Conservation (phyloP, 1,139 yeast genomes). For the Keqinozyma sinolaborantium region DNA sequence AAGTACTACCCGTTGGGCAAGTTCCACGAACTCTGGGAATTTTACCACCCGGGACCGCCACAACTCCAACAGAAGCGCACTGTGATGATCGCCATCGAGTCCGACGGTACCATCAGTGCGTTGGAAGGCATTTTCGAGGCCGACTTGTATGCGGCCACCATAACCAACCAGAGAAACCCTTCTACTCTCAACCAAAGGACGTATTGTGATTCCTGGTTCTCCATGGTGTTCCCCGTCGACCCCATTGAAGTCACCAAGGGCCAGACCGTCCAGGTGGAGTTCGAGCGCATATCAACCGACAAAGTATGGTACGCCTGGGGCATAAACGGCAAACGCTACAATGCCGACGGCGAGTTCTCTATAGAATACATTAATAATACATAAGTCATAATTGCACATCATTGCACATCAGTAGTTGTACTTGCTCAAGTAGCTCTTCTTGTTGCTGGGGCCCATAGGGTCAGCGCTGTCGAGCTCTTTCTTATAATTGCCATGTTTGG, state of each 20-base stretch:
- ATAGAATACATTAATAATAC: no score
- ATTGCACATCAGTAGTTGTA: slow-evolving; percentile 4
- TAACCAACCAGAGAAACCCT: slow-evolving; percentile 18
- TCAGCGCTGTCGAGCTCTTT: neutral
- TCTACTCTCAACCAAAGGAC: slow-evolving; percentile 11
- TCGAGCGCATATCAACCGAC: slow-evolving; percentile 16
- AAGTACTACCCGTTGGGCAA: slow-evolving; percentile 40
- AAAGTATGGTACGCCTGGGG: slow-evolving; percentile 78
- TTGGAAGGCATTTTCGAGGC: slow-evolving; percentile 75
- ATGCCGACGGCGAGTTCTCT: slow-evolving; percentile 14
- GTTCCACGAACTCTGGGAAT: slow-evolving; percentile 50
- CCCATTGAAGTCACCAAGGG: slow-evolving; percentile 40
- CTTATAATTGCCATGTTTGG: neutral
- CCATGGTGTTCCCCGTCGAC: slow-evolving; percentile 67
- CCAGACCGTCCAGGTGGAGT: slow-evolving; percentile 21
- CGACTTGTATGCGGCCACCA: slow-evolving; percentile 45
- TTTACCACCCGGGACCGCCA: slow-evolving; percentile 38
- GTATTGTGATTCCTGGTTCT: slow-evolving; percentile 53
- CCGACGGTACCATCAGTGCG: slow-evolving; percentile 50
- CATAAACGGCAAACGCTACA: slow-evolving; percentile 21
- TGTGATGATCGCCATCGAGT: slow-evolving; percentile 2
- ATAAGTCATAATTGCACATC: no score
- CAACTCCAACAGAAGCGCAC: neutral
- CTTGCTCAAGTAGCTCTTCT: slow-evolving; percentile 7
- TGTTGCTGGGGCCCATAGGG: slow-evolving; percentile 2